Conservation (phyloP, 2,329 filamentous ascomycete species). For the Talaromyces marneffei region DNA sequence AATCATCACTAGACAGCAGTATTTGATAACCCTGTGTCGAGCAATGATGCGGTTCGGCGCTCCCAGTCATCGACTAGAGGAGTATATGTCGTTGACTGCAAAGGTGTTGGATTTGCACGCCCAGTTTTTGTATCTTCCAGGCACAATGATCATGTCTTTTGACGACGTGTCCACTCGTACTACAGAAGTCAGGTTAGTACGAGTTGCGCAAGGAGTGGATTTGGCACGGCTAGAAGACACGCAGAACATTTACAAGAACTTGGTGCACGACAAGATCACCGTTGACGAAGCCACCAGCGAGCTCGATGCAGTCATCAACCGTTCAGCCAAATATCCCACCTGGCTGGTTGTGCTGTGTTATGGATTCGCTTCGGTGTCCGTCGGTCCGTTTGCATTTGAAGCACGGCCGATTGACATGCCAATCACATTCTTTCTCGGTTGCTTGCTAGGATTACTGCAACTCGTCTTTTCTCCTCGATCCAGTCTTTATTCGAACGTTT, state of each 20-base stretch:
- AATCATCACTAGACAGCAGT: slow-evolving; percentile 73
- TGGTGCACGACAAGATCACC: slow-evolving; percentile 43
- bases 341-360: slow-evolving; percentile 60
- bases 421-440: slow-evolving; percentile 69
- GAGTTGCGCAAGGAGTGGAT: slow-evolving; percentile 39
- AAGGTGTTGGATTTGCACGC: slow-evolving; percentile 83
- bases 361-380: slow-evolving; percentile 67
- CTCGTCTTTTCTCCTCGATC: slow-evolving; percentile 69
- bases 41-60: slow-evolving; percentile 87
- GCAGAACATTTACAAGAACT: slow-evolving; percentile 45
- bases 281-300: slow-evolving; percentile 41
- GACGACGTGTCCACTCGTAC: slow-evolving; percentile 48
- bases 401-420: slow-evolving; percentile 73
- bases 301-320: slow-evolving; percentile 51
- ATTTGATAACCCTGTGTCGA: slow-evolving; percentile 76
- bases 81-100: slow-evolving; percentile 86
- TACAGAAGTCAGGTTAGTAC: slow-evolving; percentile 43
- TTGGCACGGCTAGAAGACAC: slow-evolving; percentile 40
- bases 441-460: slow-evolving; percentile 67
- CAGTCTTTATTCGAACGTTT: slow-evolving; percentile 59
- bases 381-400: slow-evolving; percentile 74
- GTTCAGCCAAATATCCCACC: slow-evolving; percentile 50
- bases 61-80: slow-evolving; percentile 80
- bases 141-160: slow-evolving; percentile 92
- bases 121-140: slow-evolving; percentile 84